Base-by-base conservation (phyloP, 2,329 filamentous ascomycete species). In the Fusarium acutatum region DNA sequence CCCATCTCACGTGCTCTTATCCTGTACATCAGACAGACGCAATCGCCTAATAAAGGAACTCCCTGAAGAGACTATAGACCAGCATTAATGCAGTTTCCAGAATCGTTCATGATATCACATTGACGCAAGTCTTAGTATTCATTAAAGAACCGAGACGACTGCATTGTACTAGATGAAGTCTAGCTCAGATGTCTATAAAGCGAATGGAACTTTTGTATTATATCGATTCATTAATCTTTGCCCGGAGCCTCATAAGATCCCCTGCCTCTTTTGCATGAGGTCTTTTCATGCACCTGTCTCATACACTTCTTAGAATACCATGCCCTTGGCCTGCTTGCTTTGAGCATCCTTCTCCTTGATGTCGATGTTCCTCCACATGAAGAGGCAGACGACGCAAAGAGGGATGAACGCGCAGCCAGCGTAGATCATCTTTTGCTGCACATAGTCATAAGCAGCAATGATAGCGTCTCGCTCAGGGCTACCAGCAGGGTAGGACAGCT, bases 401-500 rank as follows among this genome's bases (percentile, higher is more conserved):
- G 82, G 82, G 26, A 83, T 79, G 59, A 84, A 79, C 28, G 76
- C 77, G 17, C 78, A 75, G 37, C 82, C 83, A 13, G 80, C 81
- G 63, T 84, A 84, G 13, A 83, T 80, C 82, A 84, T 84, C 69
- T 80, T 80, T 38, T 80, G 75, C 79, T 80, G 79, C 5, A 83
- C 82, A 15, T 79, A 74, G 3, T 74, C 79, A 56, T 92, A 92
- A 0, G 90, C 88, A 9, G 79, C 80, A 57, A 90, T 88, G 74
- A 92, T 90, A 2, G 88, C 90, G 24, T 85, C 79, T 18, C 90
- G 81, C 20, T 85, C 83, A 0, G 86, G 83, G 12, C 79, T 84
- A 11, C 86, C 87, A 60, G 83, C 80, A 0, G 84, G 81, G 65
- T 88, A 88, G 40, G 81, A 81, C 47, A 88, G 77, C 67, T 91